Conservation (phyloP, 371 early-diverging fungal species). For the Umbelopsis sp. region DNA sequence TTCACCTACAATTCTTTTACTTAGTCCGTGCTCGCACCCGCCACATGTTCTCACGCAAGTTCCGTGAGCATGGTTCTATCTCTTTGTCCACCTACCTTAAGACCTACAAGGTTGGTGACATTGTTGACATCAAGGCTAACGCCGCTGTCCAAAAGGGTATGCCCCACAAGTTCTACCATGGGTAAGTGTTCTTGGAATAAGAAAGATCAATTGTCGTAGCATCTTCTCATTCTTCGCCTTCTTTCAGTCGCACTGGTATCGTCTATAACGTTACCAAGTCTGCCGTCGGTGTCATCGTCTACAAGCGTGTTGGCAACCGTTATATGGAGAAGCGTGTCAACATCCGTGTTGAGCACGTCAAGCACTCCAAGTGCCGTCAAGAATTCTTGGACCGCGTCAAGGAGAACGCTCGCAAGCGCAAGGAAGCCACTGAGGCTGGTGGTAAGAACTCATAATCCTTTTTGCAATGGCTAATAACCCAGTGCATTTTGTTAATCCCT, state of each 20-base stretch:
- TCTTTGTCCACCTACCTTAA: constrained; percentile 96
- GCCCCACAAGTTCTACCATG: constrained; percentile 99
- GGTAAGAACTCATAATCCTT: no score
- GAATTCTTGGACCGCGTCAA: constrained; percentile 98
- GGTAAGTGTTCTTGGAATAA: constrained; percentile 54
- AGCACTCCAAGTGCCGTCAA: constrained; percentile 99
- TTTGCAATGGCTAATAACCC: no score
- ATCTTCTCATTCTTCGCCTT: background rate
- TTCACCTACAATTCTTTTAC: constrained; percentile 19
- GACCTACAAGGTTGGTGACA: constrained; percentile 98
- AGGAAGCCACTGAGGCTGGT: constrained; percentile 76
- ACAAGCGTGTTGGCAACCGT: constrained; percentile 98
- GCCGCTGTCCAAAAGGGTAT: constrained; percentile 99
- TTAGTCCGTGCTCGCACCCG: constrained; percentile 96
- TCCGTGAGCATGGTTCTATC: constrained; percentile 94
- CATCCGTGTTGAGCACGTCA: constrained; percentile 99
- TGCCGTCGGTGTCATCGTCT: constrained; percentile 97
- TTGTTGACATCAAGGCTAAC: constrained; percentile 96
- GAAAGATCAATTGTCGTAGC: background rate
- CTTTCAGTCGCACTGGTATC: constrained; percentile 91
- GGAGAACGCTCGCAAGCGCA: constrained; percentile 86
- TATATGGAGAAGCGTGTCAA: constrained; percentile 99
- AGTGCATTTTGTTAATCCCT: no score
- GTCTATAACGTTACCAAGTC: constrained; percentile 99
- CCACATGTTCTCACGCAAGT: constrained; percentile 97